Conservation (phyloP, 2,329 filamentous ascomycete species). For the Diaporthe amygdali region DNA sequence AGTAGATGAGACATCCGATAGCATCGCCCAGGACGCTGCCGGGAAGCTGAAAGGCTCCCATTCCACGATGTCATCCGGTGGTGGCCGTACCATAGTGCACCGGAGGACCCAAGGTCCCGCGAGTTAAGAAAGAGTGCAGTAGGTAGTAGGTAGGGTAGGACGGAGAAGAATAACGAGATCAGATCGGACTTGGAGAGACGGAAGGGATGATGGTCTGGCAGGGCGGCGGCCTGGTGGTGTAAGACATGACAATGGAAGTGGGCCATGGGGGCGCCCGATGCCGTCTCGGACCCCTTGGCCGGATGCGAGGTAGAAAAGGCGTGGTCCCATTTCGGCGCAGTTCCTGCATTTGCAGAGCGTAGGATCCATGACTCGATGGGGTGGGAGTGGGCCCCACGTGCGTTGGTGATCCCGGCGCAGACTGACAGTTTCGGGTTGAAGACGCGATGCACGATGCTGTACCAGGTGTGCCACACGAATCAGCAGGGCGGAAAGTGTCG, state of each 20-base stretch:
- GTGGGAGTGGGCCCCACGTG: not conserved
- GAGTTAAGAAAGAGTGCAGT: not conserved
- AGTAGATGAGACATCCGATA: slow-evolving; percentile 19
- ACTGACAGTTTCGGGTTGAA: slow-evolving; percentile 1
- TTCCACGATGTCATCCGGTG: slow-evolving; percentile 21
- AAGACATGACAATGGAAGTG: not conserved
- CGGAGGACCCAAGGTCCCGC: slow-evolving; percentile 1
- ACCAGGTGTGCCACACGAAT: not conserved
- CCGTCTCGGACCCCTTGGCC: not conserved
- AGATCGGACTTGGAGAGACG: not conserved
- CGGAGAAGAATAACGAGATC: not conserved
- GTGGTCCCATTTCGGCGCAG: slow-evolving; percentile 13
- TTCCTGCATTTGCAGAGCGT: slow-evolving; percentile 5
- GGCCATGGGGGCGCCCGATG: not conserved
- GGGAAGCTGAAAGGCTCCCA: slow-evolving; percentile 27
- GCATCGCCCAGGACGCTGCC: slow-evolving; percentile 24
- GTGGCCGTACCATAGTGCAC: slow-evolving; percentile 10
- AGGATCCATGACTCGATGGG: slow-evolving; percentile 5
- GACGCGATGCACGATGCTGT: not conserved
- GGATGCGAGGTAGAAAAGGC: not conserved
- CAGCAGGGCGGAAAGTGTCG: not conserved
- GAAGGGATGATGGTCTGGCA: not conserved
- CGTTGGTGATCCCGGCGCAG: slow-evolving; percentile 3
- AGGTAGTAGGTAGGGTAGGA: not conserved
- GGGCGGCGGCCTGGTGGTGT: not conserved